Evolutionary conservation across 2,329 filamentous ascomycete genomes (phyloP), one percentile per base, ranked within the genome.

Genomic region (Furcasterigmium sp.): DNA sequence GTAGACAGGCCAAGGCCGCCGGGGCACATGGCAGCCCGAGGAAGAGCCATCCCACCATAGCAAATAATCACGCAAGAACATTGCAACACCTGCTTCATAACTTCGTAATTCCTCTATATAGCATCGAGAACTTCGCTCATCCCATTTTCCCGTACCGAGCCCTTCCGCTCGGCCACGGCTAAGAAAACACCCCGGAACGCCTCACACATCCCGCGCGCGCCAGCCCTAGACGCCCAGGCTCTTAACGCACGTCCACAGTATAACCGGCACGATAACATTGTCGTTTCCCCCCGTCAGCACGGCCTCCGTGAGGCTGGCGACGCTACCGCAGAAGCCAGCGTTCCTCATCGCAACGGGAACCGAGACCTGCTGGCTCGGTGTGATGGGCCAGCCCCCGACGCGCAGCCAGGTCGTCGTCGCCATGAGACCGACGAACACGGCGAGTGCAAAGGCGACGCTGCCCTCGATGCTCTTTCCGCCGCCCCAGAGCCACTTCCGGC

Each of bases 281-380:
- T 98, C 93, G 64, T 98, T 98, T 23, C 91, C 93, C 3, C 93
- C 93, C 13, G 93, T 97, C 50, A 98, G 69, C 37, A 96, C 91
- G 20, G 93, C 91, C 69, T 98, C 93, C 41, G 93, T 95, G 53
- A 96, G 73, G 63, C 91, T 96, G 21, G 91, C 88, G 45, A 90
- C 79, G 34, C 76, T 75, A 7, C 87, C 90, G 51, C 90, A 94
- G 38, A 87, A 58, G 5, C 73, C 69, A 10, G 85, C 81, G 58
- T 91, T 93, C 5, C 82, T 80, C 18, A 86, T 81, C 38, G 82
- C 63, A 45, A 81, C 61, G 80, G 84, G 86, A 46, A 85, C 61
- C 48, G 83, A 76, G 32, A 82, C 70, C 17, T 43, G 39, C 41
- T 50, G 48, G 17, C 15, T 81, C 41, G 82, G 74, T 26, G 89